A percentile compares a stretch with the other conserved stretches of the same genome.
Evolutionary conservation across 495 filamentous ascomycete genomes (phyloP).

Genomic region (Cercophora sp.): DNA sequence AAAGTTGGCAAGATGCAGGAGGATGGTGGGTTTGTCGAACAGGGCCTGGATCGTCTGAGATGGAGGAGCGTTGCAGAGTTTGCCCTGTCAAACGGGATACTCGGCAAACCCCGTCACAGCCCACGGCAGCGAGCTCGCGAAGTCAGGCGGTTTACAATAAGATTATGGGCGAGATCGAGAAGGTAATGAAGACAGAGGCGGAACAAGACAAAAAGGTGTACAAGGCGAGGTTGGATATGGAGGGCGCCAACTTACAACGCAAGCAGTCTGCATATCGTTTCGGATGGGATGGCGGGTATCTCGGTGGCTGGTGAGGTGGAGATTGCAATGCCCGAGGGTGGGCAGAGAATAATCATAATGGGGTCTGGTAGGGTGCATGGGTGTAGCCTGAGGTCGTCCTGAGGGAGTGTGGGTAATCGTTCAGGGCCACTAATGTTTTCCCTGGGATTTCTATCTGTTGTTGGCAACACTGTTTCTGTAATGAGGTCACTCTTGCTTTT

Average conservation of each 20-base stretch:
- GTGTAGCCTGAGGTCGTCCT: too few species aligned
- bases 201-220: constrained; percentile 6
- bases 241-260: background rate
- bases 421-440: too few species aligned
- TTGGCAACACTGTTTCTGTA: too few species aligned
- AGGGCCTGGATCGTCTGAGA: constrained; percentile 25
- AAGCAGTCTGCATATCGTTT: background rate
- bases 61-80: constrained; percentile 29
- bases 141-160: constrained; percentile 12
- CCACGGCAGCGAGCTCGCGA: too few species aligned
- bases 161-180: constrained; percentile 15
- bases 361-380: too few species aligned
- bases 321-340: too few species aligned
- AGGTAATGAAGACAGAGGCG: constrained; percentile 3
- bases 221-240: background rate
- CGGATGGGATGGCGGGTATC: background rate
- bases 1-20: constrained; percentile 18
- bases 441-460: too few species aligned
- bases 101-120: too few species aligned
- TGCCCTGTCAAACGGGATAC: constrained; percentile 17
- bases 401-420: too few species aligned
- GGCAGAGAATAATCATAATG: too few species aligned
- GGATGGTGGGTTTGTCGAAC: constrained; percentile 42
- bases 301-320: background rate
- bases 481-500: too few species aligned